These are phyloP conservation scores for Dioscorea cayenensis DNA, from an alignment of 116 monocot species.

Conservation along the genomic window DNA sequence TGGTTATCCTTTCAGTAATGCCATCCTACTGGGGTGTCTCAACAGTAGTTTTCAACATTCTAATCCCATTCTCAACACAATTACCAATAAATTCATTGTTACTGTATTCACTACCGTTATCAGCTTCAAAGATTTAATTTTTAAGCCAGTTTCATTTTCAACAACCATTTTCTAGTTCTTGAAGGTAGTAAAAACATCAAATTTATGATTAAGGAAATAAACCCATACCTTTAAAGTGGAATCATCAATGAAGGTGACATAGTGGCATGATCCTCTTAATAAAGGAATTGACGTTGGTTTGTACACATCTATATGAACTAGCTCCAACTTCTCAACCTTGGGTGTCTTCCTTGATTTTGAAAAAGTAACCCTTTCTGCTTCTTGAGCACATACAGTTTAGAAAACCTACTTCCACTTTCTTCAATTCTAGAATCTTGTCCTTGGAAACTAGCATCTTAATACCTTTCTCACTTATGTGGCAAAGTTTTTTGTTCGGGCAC, in stretches of 20 bases:
- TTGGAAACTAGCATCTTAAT: no score
- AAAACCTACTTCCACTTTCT: no score
- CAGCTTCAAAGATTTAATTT: background rate
- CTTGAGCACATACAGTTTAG: no score
- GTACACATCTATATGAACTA: background rate
- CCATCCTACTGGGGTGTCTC: slow-evolving; percentile 2
- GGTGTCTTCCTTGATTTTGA: background rate
- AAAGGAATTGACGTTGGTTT: background rate
- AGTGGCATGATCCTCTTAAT: background rate
- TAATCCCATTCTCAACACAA: background rate
- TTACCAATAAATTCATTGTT: background rate
- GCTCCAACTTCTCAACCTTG: background rate
- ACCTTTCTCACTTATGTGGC: no score
- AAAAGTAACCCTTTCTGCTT: slow-evolving; percentile 3
- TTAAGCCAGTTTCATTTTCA: background rate
- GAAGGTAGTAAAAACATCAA: background rate
- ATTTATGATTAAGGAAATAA: background rate
- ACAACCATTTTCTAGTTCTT: background rate
- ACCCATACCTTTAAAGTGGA: background rate
- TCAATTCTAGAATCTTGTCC: no score
- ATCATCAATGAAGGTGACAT: slow-evolving; percentile 2
- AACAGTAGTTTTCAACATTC: slow-evolving; percentile 1
- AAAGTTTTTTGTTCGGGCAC: no score
- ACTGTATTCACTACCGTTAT: background rate
- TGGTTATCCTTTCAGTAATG: slow-evolving; percentile 7